Conservation (phyloP, 352 stramenopile genomes). For the Globisporangium irregulare region DNA sequence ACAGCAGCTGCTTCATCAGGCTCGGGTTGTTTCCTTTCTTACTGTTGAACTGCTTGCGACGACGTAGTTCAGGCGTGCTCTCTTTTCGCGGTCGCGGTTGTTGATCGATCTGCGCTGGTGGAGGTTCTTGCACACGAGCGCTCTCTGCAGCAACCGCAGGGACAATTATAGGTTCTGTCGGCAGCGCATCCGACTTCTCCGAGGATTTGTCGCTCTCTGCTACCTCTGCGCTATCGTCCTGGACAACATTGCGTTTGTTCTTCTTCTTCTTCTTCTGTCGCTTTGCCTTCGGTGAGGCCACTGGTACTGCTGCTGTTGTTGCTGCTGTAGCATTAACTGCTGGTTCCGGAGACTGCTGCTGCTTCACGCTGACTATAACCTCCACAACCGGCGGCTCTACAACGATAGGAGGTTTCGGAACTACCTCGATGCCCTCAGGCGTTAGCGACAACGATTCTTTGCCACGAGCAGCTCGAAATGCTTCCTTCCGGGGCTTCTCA, state of each 20-base stretch:
- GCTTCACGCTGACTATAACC: not conserved
- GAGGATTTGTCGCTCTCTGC: not conserved
- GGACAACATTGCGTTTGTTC: not conserved
- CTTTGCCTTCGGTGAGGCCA: constrained; percentile 12
- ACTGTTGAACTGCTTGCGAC: constrained; percentile 13
- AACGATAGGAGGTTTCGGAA: not conserved
- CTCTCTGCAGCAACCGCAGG: not conserved
- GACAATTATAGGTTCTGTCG: not conserved
- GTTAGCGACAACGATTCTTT: not conserved
- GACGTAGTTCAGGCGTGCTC: constrained; percentile 6
- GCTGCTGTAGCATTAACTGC: not conserved
- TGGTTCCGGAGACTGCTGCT: too few relatives aligned
- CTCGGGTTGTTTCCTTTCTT: constrained; percentile 14
- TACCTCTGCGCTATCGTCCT: not conserved
- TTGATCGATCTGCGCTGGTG: not conserved
- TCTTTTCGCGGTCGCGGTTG: constrained; percentile 10
- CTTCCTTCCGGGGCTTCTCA: constrained; percentile 7
- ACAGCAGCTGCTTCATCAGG: constrained; percentile 59
- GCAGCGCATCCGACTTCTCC: not conserved
- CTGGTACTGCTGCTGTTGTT: not conserved
- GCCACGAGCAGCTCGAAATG: not conserved
- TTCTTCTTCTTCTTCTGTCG: constrained; percentile 17
- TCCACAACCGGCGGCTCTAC: not conserved
- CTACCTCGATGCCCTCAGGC: not conserved
- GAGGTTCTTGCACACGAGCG: not conserved